phyloP scores from a whole-genome alignment of 208 protist genomes.

The Angomonas deanei region DNA sequence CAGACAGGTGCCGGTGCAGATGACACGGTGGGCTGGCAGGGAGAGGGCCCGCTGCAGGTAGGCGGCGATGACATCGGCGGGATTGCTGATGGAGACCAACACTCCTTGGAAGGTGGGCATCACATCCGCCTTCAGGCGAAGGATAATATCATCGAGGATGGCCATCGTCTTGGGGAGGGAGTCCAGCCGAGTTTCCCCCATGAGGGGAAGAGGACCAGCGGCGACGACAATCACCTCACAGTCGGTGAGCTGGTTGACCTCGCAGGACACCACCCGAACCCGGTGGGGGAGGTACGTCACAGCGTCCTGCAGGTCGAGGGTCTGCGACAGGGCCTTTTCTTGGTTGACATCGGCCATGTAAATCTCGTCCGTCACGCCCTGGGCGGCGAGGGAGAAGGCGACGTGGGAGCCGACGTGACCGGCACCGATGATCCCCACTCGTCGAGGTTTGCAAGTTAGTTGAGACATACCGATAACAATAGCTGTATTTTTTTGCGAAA shows the following conservation, averaged over 20 bases:
- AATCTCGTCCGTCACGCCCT: constrained; percentile 32
- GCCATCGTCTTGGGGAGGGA: constrained; percentile 35
- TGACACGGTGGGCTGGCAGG: constrained; percentile 30
- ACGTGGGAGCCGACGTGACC: constrained; percentile 43
- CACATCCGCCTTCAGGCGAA: constrained; percentile 18
- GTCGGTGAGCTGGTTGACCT: constrained; percentile 18
- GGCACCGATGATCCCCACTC: constrained; percentile 32
- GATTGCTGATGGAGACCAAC: constrained; percentile 40
- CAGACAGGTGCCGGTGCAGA: constrained; percentile 38
- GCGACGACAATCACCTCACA: constrained; percentile 36
- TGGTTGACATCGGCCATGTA: constrained; percentile 30
- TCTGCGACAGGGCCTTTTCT: constrained; percentile 23
- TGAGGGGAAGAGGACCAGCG: constrained; percentile 24
- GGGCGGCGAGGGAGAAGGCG: constrained; percentile 31
- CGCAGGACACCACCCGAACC: constrained; percentile 16
- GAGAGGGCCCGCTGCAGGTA: constrained; percentile 32
- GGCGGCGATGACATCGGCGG: constrained; percentile 28
- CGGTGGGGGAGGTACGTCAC: constrained; percentile 39
- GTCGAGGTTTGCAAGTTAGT: constrained; percentile 17
- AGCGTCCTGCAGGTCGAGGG: constrained; percentile 35
- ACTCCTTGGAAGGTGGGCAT: constrained; percentile 30
- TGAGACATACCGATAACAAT: neutral
- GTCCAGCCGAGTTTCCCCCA: constrained; percentile 23
- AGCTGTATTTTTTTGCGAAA: neutral
- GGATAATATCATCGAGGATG: constrained; percentile 26